Evolutionary conservation across 2,329 filamentous ascomycete genomes (phyloP), one percentile per base, ranked within the genome.

Genomic region (Trichoderma guizhouense): DNA sequence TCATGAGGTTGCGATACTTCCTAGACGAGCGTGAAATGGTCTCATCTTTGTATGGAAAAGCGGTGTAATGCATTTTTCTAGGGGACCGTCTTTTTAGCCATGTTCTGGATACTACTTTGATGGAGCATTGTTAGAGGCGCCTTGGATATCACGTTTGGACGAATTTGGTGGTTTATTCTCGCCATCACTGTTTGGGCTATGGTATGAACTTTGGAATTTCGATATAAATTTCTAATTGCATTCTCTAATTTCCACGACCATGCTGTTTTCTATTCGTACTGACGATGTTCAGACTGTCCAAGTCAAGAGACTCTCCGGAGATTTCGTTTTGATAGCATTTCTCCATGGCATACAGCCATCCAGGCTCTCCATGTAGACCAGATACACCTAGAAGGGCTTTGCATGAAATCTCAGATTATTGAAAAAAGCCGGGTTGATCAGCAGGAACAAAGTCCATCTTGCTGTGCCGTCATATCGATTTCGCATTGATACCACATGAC

Each of bases 1-100:
- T 78, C 78, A 34, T 68, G 65, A 68, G 14, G 9, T 34, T n/a
- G 18, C 26, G 21, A 11, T n/a, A 21, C 7, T 34, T 28, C 24
- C 2, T 24, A 26, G 24, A 43, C 5, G n/a, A 9, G 12, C 32
- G 7, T 28, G 64, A 53, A 15, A 28, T 30, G 12, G 14, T 9
- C 12, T 7, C 21, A 5, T 47, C 15, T 21, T 3, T 47, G 3
- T 30, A 7, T 39, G 51, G 18, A 3, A 34, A 34, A 34, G 21
- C 14, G n/a, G 62, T 12, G 63, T 34, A 58, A 39, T 32, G 36
- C 18, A 28, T 58, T 66, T 63, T 18, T 63, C n/a, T 21, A n/a
- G 28, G 14, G 34, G 53, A 57, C 8, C 32, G 12, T 47, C 26
- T 65, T 2, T 30, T 34, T 34, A 11, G n/a, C 43, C 11, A 18